A percentile compares a stretch with the other conserved stretches of the same genome.
Evolutionary conservation across 2,329 filamentous ascomycete genomes (phyloP).

Genomic region (Fusarium ambrosium): DNA sequence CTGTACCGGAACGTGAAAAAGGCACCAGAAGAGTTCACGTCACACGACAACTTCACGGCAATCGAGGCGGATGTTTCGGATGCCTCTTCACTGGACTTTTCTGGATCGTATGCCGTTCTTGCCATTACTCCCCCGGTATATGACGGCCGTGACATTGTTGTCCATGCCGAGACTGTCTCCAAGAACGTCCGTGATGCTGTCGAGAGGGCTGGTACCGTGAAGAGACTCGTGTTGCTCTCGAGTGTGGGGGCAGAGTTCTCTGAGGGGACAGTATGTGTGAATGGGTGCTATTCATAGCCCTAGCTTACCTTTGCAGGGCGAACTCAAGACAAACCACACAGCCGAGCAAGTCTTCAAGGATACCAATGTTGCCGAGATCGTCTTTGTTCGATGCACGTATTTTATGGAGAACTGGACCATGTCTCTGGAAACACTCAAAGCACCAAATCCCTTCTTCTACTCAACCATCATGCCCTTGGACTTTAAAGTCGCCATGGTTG

Average conservation of each 20-base stretch:
- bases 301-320: constrained; percentile 43
- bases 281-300: not conserved
- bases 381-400: constrained; percentile 52
- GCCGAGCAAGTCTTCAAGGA: constrained; percentile 47
- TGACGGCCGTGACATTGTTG: constrained; percentile 43
- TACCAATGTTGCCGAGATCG: constrained; percentile 38
- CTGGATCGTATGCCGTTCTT: constrained; percentile 47
- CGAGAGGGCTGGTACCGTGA: constrained; percentile 43
- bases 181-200: constrained; percentile 48
- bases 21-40: constrained; percentile 47
- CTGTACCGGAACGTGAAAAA: constrained; percentile 49
- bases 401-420: constrained; percentile 58
- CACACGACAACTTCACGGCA: constrained; percentile 44
- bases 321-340: constrained; percentile 53
- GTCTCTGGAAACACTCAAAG: constrained; percentile 45
- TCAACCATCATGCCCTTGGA: constrained; percentile 53
- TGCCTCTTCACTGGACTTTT: constrained; percentile 48
- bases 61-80: constrained; percentile 49
- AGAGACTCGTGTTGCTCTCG: constrained; percentile 49
- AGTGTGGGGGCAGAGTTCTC: constrained; percentile 52
- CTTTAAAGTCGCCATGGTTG: constrained; percentile 51
- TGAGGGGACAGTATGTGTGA: constrained; percentile 48
- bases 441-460: constrained; percentile 48
- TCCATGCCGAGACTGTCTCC: constrained; percentile 36
- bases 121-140: constrained; percentile 50